Evolutionary conservation across 192 early-diverging fungal species (phyloP).

Genomic region (Coemansia sp.): DNA sequence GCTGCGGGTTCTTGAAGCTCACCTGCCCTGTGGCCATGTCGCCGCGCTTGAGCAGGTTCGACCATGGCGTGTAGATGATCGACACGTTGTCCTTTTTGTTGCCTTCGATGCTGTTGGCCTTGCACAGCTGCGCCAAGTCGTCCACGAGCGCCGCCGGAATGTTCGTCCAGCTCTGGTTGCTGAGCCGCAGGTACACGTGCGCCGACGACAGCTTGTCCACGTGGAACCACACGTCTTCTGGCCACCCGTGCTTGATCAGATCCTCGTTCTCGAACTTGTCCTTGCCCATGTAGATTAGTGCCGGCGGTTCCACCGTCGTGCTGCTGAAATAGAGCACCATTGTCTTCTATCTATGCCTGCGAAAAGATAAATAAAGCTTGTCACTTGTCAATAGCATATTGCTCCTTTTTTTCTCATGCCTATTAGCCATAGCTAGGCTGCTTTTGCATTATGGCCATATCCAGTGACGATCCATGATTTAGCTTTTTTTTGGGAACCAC

Average conservation of each 20-base stretch:
- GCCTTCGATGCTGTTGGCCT: slow-evolving; percentile 96
- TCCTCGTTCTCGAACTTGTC: slow-evolving; percentile 99
- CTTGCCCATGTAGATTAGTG: slow-evolving; percentile 93
- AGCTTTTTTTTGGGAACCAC: no score
- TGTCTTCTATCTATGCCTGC: neutral
- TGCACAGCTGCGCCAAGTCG: slow-evolving; percentile 91
- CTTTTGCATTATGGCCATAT: no score
- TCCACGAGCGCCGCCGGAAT: slow-evolving; percentile 70
- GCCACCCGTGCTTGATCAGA: slow-evolving; percentile 90
- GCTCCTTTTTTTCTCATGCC: no score
- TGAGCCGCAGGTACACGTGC: slow-evolving; percentile 91
- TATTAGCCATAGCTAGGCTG: no score
- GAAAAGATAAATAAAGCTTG: no score
- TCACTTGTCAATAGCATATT: no score
- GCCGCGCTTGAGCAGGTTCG: slow-evolving; percentile 84
- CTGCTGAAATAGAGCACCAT: slow-evolving; percentile 77
- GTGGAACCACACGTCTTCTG: slow-evolving; percentile 94
- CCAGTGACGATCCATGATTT: no score
- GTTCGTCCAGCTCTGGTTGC: slow-evolving; percentile 69
- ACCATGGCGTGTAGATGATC: slow-evolving; percentile 90
- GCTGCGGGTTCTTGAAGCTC: slow-evolving; percentile 74
- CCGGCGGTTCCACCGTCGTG: slow-evolving; percentile 64
- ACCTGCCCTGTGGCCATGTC: slow-evolving; percentile 98
- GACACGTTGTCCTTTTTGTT: slow-evolving; percentile 91
- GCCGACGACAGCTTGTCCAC: slow-evolving; percentile 96